A percentile compares a stretch with the other conserved stretches of the same genome.
Conservation (phyloP, 1,284 basidiomycete species). For the Naganishia albida region DNA sequence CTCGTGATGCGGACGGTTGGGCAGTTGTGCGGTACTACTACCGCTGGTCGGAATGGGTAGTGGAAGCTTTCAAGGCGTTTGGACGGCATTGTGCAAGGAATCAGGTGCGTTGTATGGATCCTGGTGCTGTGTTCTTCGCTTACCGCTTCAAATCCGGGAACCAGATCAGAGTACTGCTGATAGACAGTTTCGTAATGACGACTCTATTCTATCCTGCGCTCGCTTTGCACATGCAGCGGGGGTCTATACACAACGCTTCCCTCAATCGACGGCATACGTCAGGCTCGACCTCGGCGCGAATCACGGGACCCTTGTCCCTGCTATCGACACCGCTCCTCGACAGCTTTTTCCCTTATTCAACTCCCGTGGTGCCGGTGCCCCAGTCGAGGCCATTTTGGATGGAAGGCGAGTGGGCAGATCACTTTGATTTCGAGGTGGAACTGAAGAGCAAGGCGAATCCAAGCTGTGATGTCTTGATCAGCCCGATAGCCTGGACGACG, state of each 20-base stretch:
- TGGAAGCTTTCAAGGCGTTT: slow-evolving; percentile 47
- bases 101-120: slow-evolving; percentile 42
- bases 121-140: neutral
- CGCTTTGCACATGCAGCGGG: slow-evolving; percentile 69
- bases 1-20: neutral
- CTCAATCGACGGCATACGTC: slow-evolving; percentile 35
- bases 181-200: slow-evolving; percentile 92
- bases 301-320: slow-evolving; percentile 39
- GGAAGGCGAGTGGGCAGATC: slow-evolving; percentile 33
- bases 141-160: neutral
- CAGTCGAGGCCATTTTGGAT: slow-evolving; percentile 21
- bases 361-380: slow-evolving; percentile 44
- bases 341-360: slow-evolving; percentile 49
- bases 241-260: slow-evolving; percentile 62
- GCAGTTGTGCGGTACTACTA: neutral
- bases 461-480: slow-evolving; percentile 17
- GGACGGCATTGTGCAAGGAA: slow-evolving; percentile 54
- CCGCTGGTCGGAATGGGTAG: slow-evolving; percentile 36
- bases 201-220: slow-evolving; percentile 91
- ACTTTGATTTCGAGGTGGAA: slow-evolving; percentile 11
- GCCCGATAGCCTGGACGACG: slow-evolving; percentile 27
- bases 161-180: slow-evolving; percentile 91
- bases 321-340: slow-evolving; percentile 46
- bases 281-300: slow-evolving; percentile 40
- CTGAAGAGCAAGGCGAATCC: neutral